Base-by-base conservation (phyloP, 176 grass and related monocot genomes). In the Themeda triandra region DNA sequence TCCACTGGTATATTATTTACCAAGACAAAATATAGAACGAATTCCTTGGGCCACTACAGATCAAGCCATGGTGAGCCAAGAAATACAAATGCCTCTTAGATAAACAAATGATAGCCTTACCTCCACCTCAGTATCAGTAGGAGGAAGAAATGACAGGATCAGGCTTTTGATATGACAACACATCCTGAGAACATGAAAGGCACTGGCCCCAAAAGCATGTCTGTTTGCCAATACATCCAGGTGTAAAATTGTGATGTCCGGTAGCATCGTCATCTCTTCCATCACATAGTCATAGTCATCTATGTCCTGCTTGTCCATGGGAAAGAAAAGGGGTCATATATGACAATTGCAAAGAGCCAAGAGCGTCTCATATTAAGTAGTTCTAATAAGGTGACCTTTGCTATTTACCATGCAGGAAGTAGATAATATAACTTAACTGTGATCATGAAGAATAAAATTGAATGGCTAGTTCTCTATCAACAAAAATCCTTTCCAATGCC, bases 181-280 rank as follows among this genome's bases (percentile, higher is more conserved):
- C 64, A 67, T 35, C 31, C 64, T 67, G 17, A 67, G 64, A 35
- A 21, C 64, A 35, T 67, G 64, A 21, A 67, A 67, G 33, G 15
- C 31, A 8, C 30, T 67, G 17, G 64, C 31, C 17, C 63, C 64
- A 10, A 67, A 67, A 25, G 45, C 48, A 68, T 85, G 83, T 59
- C 23, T 64, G 2, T 58, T 69, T 77, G 73, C 36, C 0, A 42
- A 30, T 53, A 84, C 18, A 77, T 7, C 21, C 44, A 84, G 42
- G 42, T 6, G 3, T 48, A 85, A 76, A 21, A 41, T 69, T 27
- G 8, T 56, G n/a, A 85, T 31, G 18, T 58, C 8, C 14, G 83
- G 83, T 24, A 85, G 82, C 73, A 66, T 58, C 68, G 45, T 68
- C 82, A 84, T 84, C 24, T 77, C 45, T 24, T 69, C 73, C 73